A percentile compares a stretch with the other conserved stretches of the same genome.
Conservation (phyloP, 2,329 filamentous ascomycete genomes). For the Colletotrichum siamense region DNA sequence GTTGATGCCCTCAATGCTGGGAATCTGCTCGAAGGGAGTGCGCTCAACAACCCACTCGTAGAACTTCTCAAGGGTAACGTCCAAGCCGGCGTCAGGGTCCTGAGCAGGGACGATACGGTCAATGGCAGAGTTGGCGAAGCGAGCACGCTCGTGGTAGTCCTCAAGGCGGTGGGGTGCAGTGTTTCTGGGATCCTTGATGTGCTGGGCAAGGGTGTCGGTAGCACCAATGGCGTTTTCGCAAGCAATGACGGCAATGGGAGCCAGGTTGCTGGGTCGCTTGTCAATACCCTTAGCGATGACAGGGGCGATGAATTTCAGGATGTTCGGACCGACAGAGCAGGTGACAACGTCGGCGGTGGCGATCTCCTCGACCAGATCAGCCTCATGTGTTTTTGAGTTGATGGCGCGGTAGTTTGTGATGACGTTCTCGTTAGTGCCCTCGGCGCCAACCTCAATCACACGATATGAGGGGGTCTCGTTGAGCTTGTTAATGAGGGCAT, state of each 20-base stretch:
- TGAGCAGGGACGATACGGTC: conserved; percentile 97
- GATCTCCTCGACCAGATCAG: conserved; percentile 84
- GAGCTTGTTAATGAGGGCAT: conserved; percentile 78
- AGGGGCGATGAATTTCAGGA: conserved; percentile 95
- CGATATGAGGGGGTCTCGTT: conserved; percentile 80
- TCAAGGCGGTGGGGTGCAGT: conserved; percentile 71
- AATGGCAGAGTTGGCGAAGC: conserved; percentile 97
- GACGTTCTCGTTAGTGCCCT: conserved; percentile 79
- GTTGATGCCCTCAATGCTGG: conserved; percentile 85
- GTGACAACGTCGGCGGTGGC: conserved; percentile 89
- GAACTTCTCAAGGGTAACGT: conserved; percentile 97
- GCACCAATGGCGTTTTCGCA: conserved; percentile 98
- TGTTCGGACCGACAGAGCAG: conserved; percentile 94
- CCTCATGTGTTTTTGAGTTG: conserved; percentile 89
- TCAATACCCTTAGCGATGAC: conserved; percentile 95
- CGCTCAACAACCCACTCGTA: conserved; percentile 98
- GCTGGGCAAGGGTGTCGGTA: conserved; percentile 83
- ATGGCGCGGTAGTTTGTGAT: conserved; percentile 97
- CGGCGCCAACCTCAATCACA: conserved; percentile 89
- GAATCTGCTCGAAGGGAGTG: conserved; percentile 79
- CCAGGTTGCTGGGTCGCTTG: conserved; percentile 65
- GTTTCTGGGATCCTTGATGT: conserved; percentile 79
- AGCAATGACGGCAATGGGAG: conserved; percentile 88
- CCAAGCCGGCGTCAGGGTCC: conserved; percentile 77
- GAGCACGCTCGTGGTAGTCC: conserved; percentile 75